These are phyloP conservation scores for Fomitopsis pinicola DNA, from an alignment of 1,284 basidiomycete species.

Conservation along the genomic window DNA sequence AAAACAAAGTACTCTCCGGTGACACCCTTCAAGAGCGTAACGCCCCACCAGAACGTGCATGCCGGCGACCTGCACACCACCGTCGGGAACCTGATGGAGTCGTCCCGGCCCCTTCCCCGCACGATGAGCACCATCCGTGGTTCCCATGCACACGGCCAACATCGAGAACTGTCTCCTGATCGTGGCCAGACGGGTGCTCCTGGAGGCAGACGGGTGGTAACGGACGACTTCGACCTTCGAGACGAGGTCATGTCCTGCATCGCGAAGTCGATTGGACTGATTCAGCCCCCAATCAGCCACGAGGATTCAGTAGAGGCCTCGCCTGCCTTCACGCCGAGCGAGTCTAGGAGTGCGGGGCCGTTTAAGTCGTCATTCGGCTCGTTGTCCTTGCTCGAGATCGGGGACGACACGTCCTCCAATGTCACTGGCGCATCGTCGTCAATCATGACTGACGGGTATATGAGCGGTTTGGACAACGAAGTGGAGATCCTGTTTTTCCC, in stretches of 20 bases:
- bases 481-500: slow-evolving; percentile 95
- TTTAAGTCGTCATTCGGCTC: slow-evolving; percentile 84
- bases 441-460: slow-evolving; percentile 51
- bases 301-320: slow-evolving; percentile 63
- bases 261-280: slow-evolving; percentile 92
- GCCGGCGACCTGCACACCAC: slow-evolving; percentile 65
- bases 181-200: slow-evolving; percentile 5
- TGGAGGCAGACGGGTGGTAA: slow-evolving; percentile 24
- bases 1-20: slow-evolving; percentile 8
- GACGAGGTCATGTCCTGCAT: slow-evolving; percentile 97
- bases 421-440: slow-evolving; percentile 62
- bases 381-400: slow-evolving; percentile 75
- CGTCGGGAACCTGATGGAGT: slow-evolving; percentile 41
- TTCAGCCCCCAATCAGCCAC: slow-evolving; percentile 77
- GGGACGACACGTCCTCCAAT: slow-evolving; percentile 60
- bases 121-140: slow-evolving; percentile 42
- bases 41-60: slow-evolving; percentile 42
- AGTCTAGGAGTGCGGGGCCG: slow-evolving; percentile 37
- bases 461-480: slow-evolving; percentile 87
- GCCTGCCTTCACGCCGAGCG: slow-evolving; percentile 55
- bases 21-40: slow-evolving; percentile 17
- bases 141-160: slow-evolving; percentile 7
- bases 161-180: slow-evolving; percentile 8
- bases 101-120: slow-evolving; percentile 42
- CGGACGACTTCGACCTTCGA: slow-evolving; percentile 80